Evolutionary conservation across 164 flowering plant genomes (phyloP), one percentile per base, ranked within the genome.

Genomic region (Magnolia sinica): DNA sequence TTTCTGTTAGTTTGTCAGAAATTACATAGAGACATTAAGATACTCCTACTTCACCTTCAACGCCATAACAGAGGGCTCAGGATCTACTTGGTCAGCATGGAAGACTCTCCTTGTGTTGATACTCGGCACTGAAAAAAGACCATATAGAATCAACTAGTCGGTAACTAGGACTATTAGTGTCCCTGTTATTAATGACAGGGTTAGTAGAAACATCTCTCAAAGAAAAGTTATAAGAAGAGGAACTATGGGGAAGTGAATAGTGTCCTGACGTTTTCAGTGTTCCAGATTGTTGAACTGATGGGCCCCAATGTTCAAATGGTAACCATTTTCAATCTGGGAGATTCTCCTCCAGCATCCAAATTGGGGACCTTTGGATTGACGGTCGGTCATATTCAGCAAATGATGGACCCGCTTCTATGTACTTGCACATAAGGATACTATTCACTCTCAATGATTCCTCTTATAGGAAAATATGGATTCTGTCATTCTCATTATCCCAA

Each of bases 51-150:
- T 27, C 31, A 90, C 96, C 90, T 80, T 87, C 20, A 86, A 69
- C 76, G 73, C 81, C 70, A 78, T 68, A 27, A 50, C 22, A 24
- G 83, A 81, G 63, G 71, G 75, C 75, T 78, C 79, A 68, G 73
- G 72, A 81, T 83, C 85, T 73, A 85, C 88, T 80, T 79, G 90
- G 74, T 85, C 85, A 55, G 63, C 55, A n/a, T 31, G 1, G 79
- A 74, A 59, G 58, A 72, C 51, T 76, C 82, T 82, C 70, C 82
- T 76, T 2, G 74, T 23, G 64, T 67, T 52, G 59, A 71, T 81
- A 61, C 74, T 77, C 74, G 85, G 86, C 65, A 86, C 93, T 90
- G 87, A 77, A 9, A 22, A 79, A 37, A 37, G 4, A 37, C 14
- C 20, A 74, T 14, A 77, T 20, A 75, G 2, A 24, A 52, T 52